Conservation (phyloP, 768 basidiomycete species). For the Naematelia aurantialba region DNA sequence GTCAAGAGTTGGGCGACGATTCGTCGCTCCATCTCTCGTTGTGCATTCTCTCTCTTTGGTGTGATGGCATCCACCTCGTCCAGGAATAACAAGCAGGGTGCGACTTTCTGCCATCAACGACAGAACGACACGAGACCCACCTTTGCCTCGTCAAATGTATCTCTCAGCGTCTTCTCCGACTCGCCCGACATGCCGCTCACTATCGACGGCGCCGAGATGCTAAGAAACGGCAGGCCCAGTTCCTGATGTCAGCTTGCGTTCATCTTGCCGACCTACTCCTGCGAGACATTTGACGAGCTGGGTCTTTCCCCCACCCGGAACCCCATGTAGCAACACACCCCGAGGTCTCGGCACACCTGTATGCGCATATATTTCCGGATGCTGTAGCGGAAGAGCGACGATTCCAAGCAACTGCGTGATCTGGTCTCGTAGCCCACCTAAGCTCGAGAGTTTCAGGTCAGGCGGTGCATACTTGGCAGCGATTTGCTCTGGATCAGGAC, state of each 20-base stretch:
- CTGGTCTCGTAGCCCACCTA: constrained; percentile 80
- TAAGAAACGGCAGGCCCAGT: constrained; percentile 87
- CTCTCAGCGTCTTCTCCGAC: constrained; percentile 90
- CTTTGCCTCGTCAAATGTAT: constrained; percentile 96
- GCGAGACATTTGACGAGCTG: constrained; percentile 90
- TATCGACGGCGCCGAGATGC: constrained; percentile 88
- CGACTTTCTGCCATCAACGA: constrained; percentile 60
- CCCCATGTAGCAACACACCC: constrained; percentile 89
- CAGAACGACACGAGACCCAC: constrained; percentile 55
- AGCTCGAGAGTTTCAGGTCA: constrained; percentile 68
- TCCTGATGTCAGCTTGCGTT: constrained; percentile 58
- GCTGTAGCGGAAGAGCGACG: constrained; percentile 90
- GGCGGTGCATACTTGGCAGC: constrained; percentile 68
- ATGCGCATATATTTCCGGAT: constrained; percentile 91
- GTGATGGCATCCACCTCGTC: constrained; percentile 99
- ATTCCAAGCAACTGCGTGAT: constrained; percentile 92
- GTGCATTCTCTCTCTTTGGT: constrained; percentile 94
- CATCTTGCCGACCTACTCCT: constrained; percentile 60
- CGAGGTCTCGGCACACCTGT: constrained; percentile 89
- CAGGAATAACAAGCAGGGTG: constrained; percentile 90
- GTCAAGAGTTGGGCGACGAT: constrained; percentile 97
- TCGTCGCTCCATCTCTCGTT: constrained; percentile 94
- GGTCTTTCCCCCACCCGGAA: constrained; percentile 96
- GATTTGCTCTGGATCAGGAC: constrained; percentile 13
- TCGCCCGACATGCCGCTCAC: constrained; percentile 99